phyloP scores from a whole-genome alignment of 352 stramenopile genomes.

The Globisporangium solare region DNA sequence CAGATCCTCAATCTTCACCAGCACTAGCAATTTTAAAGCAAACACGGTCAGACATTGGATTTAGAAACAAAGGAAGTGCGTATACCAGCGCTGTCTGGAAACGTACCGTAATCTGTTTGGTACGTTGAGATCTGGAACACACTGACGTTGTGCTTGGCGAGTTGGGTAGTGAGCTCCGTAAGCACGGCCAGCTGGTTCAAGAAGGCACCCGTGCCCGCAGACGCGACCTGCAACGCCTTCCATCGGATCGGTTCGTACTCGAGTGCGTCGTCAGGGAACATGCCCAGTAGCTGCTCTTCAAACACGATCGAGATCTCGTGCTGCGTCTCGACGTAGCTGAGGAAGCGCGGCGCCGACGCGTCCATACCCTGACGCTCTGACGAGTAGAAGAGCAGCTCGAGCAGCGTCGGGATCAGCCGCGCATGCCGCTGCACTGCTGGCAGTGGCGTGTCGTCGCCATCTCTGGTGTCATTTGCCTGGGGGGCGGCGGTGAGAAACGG shows the following conservation, averaged over 20 bases:
- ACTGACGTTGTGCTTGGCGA: constrained; percentile 43
- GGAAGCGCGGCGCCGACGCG: constrained; percentile 23
- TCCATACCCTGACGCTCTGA: constrained; percentile 6
- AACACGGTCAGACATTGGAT: no score
- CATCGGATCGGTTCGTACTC: constrained; percentile 49
- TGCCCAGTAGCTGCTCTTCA: constrained; percentile 33
- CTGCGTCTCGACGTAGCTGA: constrained; percentile 65
- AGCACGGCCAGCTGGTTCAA: constrained; percentile 50
- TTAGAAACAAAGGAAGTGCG: constrained; percentile 1
- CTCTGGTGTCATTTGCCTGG: neutral
- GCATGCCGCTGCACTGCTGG: constrained; percentile 5
- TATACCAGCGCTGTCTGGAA: neutral
- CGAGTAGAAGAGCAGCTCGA: constrained; percentile 56
- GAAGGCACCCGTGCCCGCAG: constrained; percentile 45
- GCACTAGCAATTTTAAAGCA: constrained; percentile 23
- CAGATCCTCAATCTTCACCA: constrained; percentile 60
- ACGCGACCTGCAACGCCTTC: constrained; percentile 61
- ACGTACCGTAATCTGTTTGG: constrained; percentile 63
- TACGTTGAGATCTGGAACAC: constrained; percentile 76
- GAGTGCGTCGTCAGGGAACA: constrained; percentile 31
- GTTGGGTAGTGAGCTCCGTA: constrained; percentile 51
- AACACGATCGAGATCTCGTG: constrained; percentile 68
- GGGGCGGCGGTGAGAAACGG: constrained; percentile 15
- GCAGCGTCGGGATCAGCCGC: constrained; percentile 35
- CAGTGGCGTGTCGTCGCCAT: neutral